Conservation (phyloP, 2,329 filamentous ascomycete genomes). For the Ascochyta fabae region DNA sequence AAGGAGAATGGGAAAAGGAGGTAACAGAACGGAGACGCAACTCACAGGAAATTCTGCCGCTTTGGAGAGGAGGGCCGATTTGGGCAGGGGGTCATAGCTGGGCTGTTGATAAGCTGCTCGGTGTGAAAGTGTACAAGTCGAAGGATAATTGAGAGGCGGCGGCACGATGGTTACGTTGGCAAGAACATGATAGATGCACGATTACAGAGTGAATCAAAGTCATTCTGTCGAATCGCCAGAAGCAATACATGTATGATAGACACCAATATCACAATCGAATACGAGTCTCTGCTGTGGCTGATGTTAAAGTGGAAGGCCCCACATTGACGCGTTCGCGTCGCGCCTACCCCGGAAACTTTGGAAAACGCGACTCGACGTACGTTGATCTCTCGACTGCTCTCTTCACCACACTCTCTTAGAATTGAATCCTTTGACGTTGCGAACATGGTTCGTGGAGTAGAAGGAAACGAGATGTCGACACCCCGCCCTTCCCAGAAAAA, state of each 20-base stretch:
- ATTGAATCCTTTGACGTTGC: neutral
- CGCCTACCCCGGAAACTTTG: slow-evolving; percentile 6
- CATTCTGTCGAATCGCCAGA: neutral
- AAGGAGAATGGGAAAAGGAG: slow-evolving; percentile 30
- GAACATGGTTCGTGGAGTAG: slow-evolving; percentile 54
- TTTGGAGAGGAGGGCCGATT: slow-evolving; percentile 34
- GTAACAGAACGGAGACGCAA: slow-evolving; percentile 21
- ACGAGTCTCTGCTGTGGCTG: neutral
- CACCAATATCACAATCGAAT: neutral
- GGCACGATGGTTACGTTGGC: neutral
- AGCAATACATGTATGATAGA: neutral
- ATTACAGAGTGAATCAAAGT: neutral
- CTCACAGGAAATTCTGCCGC: slow-evolving; percentile 25
- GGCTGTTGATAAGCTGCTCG: slow-evolving; percentile 27
- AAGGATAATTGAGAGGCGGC: slow-evolving; percentile 14
- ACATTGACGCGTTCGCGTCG: slow-evolving; percentile 14
- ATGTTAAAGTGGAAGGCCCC: slow-evolving; percentile 4
- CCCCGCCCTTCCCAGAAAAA: slow-evolving; percentile 56
- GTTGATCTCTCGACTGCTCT: neutral
- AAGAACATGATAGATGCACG: neutral
- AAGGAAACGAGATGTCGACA: slow-evolving; percentile 56
- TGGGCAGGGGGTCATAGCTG: slow-evolving; percentile 29
- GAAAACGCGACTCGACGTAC: slow-evolving; percentile 8
- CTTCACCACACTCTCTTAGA: neutral
- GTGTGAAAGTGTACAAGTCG: slow-evolving; percentile 26